Base-by-base conservation (phyloP, 306 rosid genomes). In the Ormosia semicastrata region DNA sequence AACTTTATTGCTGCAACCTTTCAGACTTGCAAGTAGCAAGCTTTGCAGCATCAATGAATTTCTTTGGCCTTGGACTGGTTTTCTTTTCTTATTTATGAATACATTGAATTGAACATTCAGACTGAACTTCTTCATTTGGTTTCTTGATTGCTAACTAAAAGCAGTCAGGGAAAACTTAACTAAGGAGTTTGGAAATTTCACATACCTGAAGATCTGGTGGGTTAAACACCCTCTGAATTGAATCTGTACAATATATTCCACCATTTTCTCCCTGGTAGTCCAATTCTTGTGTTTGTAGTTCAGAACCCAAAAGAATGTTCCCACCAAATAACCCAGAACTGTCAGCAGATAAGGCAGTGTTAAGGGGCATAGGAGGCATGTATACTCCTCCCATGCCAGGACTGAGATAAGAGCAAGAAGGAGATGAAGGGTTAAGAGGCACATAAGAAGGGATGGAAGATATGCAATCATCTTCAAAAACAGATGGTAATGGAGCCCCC, bases 141-240 rank as follows among this genome's bases (percentile, higher is more conserved):
- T 36, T 41, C 40, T 80, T 73, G 57, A 18, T 30, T 37, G 14
- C 17, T 34, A 72, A 46, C 39, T 47, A 24, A 33, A 75, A 83
- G 41, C 44, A 41, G 58, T 56, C 9, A 67, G 43, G 32, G 39
- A 72, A 53, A 81, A 66, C 4, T 34, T 41, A 36, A 79, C 47
- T 29, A 49, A 62, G 56, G 1, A 60, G 63, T 29, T 32, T 34
- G 56, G 44, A 71, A 72, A 72, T 36, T 46, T 37, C 18, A 56
- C 41, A 84, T 92, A 95, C 99, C 98, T 95, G 98, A 87, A 93
- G 92, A 30, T 95, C 98, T 24, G 87, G 82, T 4, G 91, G 85
- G 66, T 93, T 87, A 81, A 95, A 93, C 56, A 89, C 77, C 82
- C 89, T 47, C 46, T 83, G 91, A 77, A 91, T 80, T 33, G 93